Base-by-base conservation (phyloP, 352 stramenopile genomes). In the Globisporangium sylvaticum region DNA sequence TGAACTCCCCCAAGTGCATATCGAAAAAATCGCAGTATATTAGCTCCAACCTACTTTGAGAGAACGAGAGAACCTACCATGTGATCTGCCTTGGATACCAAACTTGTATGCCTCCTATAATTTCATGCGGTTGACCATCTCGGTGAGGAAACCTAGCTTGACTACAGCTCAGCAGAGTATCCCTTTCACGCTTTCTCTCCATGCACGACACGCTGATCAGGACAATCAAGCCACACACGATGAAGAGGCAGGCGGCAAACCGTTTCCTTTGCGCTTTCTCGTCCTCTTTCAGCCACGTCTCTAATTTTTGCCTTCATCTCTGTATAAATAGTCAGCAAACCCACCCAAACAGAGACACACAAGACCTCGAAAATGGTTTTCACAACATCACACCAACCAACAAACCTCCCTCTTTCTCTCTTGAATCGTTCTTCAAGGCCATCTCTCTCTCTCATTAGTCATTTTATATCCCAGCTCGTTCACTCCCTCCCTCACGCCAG, bases 101-200 rank as follows among this genome's bases (percentile, higher is more conserved):
- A n/a, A n/a, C n/a, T n/a, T 39, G 8, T 65, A 22, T 67, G 44
- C 46, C 56, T 25, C 25, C 62, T 59, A 74, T 58, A 27, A 29
- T 37, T 63, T 64, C 62, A 79, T 73, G 25, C 50, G 52, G 34
- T 25, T 44, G 14, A 77, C 71, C 53, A 79, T 67, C 56, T 88
- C 82, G 4, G 73, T 77, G 44, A 95, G n/a, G n/a, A n/a, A n/a
- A n/a, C n/a, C n/a, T n/a, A n/a, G n/a, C n/a, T n/a, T n/a, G n/a
- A n/a, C n/a, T n/a, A n/a, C n/a, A n/a, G n/a, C n/a, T n/a, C n/a
- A n/a, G n/a, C n/a, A n/a, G n/a, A n/a, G n/a, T n/a, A n/a, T n/a
- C n/a, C n/a, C n/a, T n/a, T n/a, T n/a, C n/a, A n/a, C n/a, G n/a
- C n/a, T n/a, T n/a, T n/a, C n/a, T n/a, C n/a, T n/a, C n/a, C n/a